Evolutionary conservation across 2,329 filamentous ascomycete genomes (phyloP), one percentile per base, ranked within the genome.

Genomic region (Albifimbria verrucaria): DNA sequence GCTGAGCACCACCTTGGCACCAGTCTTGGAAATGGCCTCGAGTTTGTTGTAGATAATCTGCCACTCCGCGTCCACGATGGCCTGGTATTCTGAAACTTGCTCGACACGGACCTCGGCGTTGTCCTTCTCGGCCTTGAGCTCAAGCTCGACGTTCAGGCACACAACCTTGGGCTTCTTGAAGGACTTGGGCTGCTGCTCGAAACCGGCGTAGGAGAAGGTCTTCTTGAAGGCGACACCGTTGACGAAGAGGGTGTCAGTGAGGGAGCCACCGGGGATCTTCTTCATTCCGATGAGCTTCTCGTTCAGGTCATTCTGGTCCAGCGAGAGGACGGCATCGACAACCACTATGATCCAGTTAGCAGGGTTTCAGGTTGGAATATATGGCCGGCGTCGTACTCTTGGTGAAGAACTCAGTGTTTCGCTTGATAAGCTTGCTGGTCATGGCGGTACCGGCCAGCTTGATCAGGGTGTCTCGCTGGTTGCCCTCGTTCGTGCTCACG

Each of bases 31-130:
- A 51, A 96, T 77, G 48, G 93, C 90, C 77, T 99, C 94, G 71
- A 99, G 89, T 82, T 99, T 99, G 80, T 97, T 93, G 85, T 88
- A 97, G 73, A 99, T 99, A 69, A 99, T 99, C 75, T 97, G 92
- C 94, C 94, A 99, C 75, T 99, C 94, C 25, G 94, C 94, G 68
- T 99, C 94, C 69, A 99, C 94, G 63, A 99, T 97, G 58, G 94
- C 94, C 77, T 99, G 94, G 78, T 99, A 99, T 76, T 99, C 94
- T 20, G 93, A 96, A 50, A 99, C 94, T 74, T 97, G 92, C 76
- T 97, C 94, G 54, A 99, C 92, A 55, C 94, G 88, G 58, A 99
- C 92, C 78, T 99, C 94, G 55, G 94, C 94, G 67, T 99, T 99
- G 77, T 99, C 94, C 81, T 97, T 99, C 74, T 99, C 94, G 57